phyloP scores from a whole-genome alignment of 106 monocot species.

The Posidonia australis region DNA sequence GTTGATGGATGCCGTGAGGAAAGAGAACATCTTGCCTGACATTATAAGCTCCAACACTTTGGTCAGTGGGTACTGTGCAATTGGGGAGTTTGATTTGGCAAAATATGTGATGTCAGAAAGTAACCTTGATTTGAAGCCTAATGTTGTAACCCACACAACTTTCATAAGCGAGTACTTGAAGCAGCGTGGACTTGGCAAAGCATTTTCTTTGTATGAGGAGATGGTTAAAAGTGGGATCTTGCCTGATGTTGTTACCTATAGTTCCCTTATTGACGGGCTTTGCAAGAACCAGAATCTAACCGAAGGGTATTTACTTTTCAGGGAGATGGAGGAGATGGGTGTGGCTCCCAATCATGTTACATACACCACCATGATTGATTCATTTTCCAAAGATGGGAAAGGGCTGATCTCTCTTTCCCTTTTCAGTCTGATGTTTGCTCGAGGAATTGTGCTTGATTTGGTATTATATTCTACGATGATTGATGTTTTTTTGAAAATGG shows the following conservation, averaged over 20 bases:
- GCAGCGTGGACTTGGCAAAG: slow-evolving; percentile 34
- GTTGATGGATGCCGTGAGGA: slow-evolving; percentile 46
- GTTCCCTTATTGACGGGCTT: slow-evolving; percentile 49
- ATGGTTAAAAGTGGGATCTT: slow-evolving; percentile 68
- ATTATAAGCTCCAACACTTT: slow-evolving; percentile 62
- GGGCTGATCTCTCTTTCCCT: slow-evolving; percentile 23
- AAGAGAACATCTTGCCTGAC: slow-evolving; percentile 32
- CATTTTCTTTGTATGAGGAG: slow-evolving; percentile 58
- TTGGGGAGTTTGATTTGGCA: slow-evolving; percentile 42
- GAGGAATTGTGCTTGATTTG: slow-evolving; percentile 64
- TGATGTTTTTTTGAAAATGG: slow-evolving; percentile 49
- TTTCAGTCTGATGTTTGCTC: slow-evolving; percentile 54
- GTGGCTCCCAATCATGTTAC: slow-evolving; percentile 63
- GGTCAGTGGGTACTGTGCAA: slow-evolving; percentile 56
- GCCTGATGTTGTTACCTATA: slow-evolving; percentile 81
- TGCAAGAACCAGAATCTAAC: slow-evolving; percentile 38
- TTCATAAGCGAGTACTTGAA: slow-evolving; percentile 45
- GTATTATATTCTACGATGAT: slow-evolving; percentile 45
- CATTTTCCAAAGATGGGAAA: slow-evolving; percentile 40
- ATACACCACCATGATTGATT: slow-evolving; percentile 52
- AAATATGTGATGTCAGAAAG: slow-evolving; percentile 32
- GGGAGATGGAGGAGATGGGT: slow-evolving; percentile 79
- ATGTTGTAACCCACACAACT: slow-evolving; percentile 70
- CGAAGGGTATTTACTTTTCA: slow-evolving; percentile 62
- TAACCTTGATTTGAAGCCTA: slow-evolving; percentile 23